Conservation (phyloP, 768 basidiomycete species). For the Obba rivulosa region DNA sequence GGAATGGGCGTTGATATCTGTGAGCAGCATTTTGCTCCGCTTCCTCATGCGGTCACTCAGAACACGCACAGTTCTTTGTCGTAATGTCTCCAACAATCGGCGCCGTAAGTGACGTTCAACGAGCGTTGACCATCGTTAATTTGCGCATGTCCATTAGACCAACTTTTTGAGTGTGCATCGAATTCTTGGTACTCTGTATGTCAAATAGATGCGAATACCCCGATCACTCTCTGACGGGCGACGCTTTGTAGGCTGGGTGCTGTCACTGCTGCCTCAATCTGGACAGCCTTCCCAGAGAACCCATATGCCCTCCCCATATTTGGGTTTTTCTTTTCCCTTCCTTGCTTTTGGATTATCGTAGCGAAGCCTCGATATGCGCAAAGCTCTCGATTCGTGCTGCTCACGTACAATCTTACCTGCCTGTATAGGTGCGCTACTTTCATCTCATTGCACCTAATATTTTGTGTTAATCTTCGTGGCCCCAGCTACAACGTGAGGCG, state of each 20-base stretch:
- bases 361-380: conserved; percentile 71
- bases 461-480: not conserved
- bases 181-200: conserved; percentile 79
- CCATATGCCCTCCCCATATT: conserved; percentile 70
- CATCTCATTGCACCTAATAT: not conserved
- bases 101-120: conserved; percentile 45
- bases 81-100: conserved; percentile 90
- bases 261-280: conserved; percentile 63
- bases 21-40: conserved; percentile 29
- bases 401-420: conserved; percentile 88
- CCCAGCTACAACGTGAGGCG: conserved; percentile 76
- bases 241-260: conserved; percentile 62
- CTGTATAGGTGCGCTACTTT: conserved; percentile 31
- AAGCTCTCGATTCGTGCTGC: conserved; percentile 72
- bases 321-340: conserved; percentile 86
- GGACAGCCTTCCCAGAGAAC: conserved; percentile 71
- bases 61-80: conserved; percentile 62
- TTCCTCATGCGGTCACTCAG: not conserved
- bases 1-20: conserved; percentile 95
- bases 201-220: not conserved
- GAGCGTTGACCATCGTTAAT: conserved; percentile 3
- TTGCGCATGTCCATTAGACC: conserved; percentile 44
- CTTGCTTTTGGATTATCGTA: conserved; percentile 90
- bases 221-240: not conserved
- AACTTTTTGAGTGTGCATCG: conserved; percentile 84